These are phyloP conservation scores for Kwoniella europaea DNA, from an alignment of 768 basidiomycete genomes.

Conservation along the genomic window DNA sequence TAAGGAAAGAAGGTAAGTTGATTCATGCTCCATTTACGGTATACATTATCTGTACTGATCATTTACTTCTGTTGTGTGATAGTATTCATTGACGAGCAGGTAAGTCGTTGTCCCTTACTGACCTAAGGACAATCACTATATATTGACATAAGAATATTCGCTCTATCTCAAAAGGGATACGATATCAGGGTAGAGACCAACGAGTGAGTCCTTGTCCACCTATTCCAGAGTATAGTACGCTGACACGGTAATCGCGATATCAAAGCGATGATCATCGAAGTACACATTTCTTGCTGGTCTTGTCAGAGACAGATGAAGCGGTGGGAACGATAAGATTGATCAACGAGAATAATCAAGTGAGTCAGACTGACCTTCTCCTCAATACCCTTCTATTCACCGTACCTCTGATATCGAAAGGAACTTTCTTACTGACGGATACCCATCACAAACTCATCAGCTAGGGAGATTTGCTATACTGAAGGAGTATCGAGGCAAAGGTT, in stretches of 20 bases:
- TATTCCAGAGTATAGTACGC: background rate
- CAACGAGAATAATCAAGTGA: conserved; percentile 21
- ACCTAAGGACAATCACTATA: background rate
- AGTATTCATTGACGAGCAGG: conserved; percentile 36
- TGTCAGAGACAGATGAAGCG: background rate
- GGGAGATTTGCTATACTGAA: conserved; percentile 30
- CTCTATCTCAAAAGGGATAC: no score
- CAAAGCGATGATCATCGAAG: conserved; percentile 31
- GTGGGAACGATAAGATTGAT: conserved; percentile 27
- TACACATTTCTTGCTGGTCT: conserved; percentile 30
- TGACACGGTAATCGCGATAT: background rate
- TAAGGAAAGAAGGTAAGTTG: conserved; percentile 17
- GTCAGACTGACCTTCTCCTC: no score
- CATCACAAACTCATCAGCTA: no score
- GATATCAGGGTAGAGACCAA: conserved; percentile 28
- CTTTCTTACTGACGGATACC: no score
- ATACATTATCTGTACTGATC: no score
- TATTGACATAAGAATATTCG: background rate
- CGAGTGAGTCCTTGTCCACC: conserved; percentile 18
- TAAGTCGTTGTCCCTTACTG: background rate
- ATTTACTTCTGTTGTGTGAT: background rate
- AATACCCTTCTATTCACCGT: no score
- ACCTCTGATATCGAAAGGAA: no score
- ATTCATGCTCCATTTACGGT: background rate
- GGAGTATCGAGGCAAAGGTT: conserved; percentile 23